Evolutionary conservation across 2,329 filamentous ascomycete genomes (phyloP), one percentile per base, ranked within the genome.

Genomic region (Ascochyta rabiei): DNA sequence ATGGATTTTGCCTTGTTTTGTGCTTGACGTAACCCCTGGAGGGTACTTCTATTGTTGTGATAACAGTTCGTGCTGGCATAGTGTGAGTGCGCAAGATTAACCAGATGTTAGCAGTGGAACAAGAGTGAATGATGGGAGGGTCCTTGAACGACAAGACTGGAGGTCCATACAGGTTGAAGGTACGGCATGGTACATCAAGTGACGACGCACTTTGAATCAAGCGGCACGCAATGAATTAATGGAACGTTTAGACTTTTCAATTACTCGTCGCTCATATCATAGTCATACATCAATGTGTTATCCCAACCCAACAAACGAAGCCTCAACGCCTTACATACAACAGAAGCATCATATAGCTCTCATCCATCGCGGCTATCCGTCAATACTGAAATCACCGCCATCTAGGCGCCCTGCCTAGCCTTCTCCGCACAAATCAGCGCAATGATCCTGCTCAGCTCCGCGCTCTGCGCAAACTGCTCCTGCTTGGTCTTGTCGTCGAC

Each of bases 351-450:
- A 26, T 35, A 15, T 26, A 52, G 19, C n/a, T 9, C 31, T 3
- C 19, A 38, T 3, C 35, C 15, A 15, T n/a, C n/a, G n/a, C n/a
- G n/a, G n/a, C 6, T 9, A 3, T 28, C 6, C 8, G 16, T 6
- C 24, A 23, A 34, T 15, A 23, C 3, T 24, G 21, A n/a, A 24
- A 33, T 16, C 15, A 34, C 6, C 31, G 6, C n/a, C 23, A n/a
- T 13, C 26, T 64, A 73, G 37, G 69, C 61, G 18, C 79, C 77
- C 60, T 82, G 80, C 58, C 80, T 74, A 6, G 80, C 80, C 70
- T 82, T 82, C 75, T 82, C 80, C 2, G 80, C 77, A 62, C 80
- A 82, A 49, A 82, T 82, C 60, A 82, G 61, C 1, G 80, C 80
- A 56, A 82, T 81, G 50, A 82, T 80, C 47, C 78, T 64, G 45